Evolutionary conservation across 768 basidiomycete species (phyloP).

Genomic region (Rhizopogon sp.): DNA sequence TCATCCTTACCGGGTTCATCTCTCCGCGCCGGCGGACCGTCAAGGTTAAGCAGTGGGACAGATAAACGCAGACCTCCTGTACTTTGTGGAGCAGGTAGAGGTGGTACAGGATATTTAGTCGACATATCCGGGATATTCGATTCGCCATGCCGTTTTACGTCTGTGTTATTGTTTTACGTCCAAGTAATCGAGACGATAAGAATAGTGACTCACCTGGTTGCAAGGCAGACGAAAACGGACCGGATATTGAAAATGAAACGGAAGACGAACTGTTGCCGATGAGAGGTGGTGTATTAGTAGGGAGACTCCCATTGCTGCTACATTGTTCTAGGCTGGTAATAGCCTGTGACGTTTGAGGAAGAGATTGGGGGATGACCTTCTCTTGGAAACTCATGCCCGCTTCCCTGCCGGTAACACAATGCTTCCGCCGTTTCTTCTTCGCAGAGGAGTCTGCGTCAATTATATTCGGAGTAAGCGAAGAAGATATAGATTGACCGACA

Average conservation of each 20-base stretch:
- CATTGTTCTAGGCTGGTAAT: neutral
- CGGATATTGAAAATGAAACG: neutral
- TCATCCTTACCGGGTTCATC: conserved; percentile 10
- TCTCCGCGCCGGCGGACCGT: conserved; percentile 36
- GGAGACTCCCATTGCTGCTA: neutral
- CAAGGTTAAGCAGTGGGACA: conserved; percentile 51
- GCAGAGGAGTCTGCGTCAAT: neutral
- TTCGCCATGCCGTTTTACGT: neutral
- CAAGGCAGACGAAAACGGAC: neutral
- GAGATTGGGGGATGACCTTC: neutral
- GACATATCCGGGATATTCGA: neutral
- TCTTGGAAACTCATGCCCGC: neutral
- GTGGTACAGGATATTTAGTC: neutral
- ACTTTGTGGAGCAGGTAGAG: conserved; percentile 1
- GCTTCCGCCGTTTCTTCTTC: neutral
- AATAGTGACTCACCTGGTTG: neutral
- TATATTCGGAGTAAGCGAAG: neutral
- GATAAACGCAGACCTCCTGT: conserved; percentile 22
- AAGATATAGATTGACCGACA: neutral
- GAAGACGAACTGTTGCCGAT: neutral
- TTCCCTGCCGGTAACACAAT: neutral
- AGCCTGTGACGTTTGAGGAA: neutral
- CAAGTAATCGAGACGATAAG: neutral
- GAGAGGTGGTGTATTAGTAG: neutral
- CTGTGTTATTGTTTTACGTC: neutral